These are phyloP conservation scores for Coleophoma eucalyptorum DNA, from an alignment of 2,329 filamentous ascomycete species.

Conservation along the genomic window DNA sequence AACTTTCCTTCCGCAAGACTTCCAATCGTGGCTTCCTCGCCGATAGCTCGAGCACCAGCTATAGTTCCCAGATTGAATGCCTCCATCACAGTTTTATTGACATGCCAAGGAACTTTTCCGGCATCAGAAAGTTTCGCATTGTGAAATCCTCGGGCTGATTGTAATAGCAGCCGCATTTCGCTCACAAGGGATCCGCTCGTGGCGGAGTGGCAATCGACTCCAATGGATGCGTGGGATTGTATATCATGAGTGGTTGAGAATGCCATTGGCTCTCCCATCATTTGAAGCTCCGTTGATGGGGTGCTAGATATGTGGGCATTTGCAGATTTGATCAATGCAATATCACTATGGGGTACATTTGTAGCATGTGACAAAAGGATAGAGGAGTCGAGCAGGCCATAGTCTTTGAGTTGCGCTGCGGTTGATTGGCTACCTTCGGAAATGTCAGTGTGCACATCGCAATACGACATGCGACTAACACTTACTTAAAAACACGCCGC, in stretches of 20 bases:
- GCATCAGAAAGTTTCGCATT: slow-evolving; percentile 23
- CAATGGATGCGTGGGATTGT: slow-evolving; percentile 27
- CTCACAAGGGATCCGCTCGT: slow-evolving; percentile 25
- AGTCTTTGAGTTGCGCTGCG: neutral
- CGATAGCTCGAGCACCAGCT: slow-evolving; percentile 36
- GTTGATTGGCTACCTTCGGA: no score
- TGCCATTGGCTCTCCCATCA: slow-evolving; percentile 36
- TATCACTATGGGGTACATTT: slow-evolving; percentile 28
- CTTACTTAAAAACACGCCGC: slow-evolving; percentile 6
- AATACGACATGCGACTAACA: no score
- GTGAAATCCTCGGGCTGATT: slow-evolving; percentile 24
- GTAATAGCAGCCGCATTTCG: slow-evolving; percentile 30
- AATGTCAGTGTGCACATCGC: no score
- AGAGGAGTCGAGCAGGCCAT: slow-evolving; percentile 35
- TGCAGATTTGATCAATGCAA: slow-evolving; percentile 28
- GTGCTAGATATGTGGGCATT: slow-evolving; percentile 38
- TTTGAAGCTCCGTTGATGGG: slow-evolving; percentile 47
- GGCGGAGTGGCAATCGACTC: slow-evolving; percentile 31
- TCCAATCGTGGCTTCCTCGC: slow-evolving; percentile 37
- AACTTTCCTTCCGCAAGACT: slow-evolving; percentile 39
- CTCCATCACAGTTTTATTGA: slow-evolving; percentile 32
- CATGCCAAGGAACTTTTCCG: slow-evolving; percentile 19
- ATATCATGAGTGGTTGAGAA: slow-evolving; percentile 16
- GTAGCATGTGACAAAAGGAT: slow-evolving; percentile 38
- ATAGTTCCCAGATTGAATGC: slow-evolving; percentile 28